Evolutionary conservation across 257 asterid species (phyloP).

Genomic region (Leptodermis oblonga): DNA sequence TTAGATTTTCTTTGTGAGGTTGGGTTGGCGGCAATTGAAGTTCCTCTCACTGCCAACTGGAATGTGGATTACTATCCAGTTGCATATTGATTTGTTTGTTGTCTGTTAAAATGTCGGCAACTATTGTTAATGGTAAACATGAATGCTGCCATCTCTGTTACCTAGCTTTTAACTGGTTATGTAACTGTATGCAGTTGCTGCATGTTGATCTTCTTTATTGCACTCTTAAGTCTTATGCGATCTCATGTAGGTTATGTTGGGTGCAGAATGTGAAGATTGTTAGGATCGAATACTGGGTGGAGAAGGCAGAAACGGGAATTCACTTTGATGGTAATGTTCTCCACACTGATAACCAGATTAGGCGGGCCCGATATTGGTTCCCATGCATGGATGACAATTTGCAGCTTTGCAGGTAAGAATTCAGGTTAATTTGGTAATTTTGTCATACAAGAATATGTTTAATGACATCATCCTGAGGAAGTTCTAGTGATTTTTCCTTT

Average conservation of each 20-base stretch:
- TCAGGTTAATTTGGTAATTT: slow-evolving; percentile 6
- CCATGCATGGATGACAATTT: slow-evolving; percentile 95
- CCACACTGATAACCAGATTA: slow-evolving; percentile 86
- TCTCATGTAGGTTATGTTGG: slow-evolving; percentile 58
- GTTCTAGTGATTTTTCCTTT: slow-evolving; percentile 26
- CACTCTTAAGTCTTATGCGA: slow-evolving; percentile 24
- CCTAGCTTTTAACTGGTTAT: not conserved
- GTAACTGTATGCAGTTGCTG: not conserved
- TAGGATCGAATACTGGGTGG: slow-evolving; percentile 93
- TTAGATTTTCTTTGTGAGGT: not conserved
- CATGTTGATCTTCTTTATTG: slow-evolving; percentile 12
- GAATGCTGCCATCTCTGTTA: not conserved
- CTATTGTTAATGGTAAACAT: not conserved
- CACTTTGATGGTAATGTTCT: slow-evolving; percentile 73
- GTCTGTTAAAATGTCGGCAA: not conserved
- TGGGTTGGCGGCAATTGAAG: not conserved
- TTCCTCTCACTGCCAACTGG: not conserved
- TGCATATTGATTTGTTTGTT: not conserved
- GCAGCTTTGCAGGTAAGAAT: slow-evolving; percentile 81
- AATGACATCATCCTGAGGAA: slow-evolving; percentile 6
- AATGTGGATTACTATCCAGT: not conserved
- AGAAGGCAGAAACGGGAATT: slow-evolving; percentile 96
- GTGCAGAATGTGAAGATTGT: slow-evolving; percentile 77
- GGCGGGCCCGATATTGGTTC: slow-evolving; percentile 99
- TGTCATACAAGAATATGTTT: not conserved